phyloP scores from a whole-genome alignment of 75 land plant species.

The Picea glauca region DNA sequence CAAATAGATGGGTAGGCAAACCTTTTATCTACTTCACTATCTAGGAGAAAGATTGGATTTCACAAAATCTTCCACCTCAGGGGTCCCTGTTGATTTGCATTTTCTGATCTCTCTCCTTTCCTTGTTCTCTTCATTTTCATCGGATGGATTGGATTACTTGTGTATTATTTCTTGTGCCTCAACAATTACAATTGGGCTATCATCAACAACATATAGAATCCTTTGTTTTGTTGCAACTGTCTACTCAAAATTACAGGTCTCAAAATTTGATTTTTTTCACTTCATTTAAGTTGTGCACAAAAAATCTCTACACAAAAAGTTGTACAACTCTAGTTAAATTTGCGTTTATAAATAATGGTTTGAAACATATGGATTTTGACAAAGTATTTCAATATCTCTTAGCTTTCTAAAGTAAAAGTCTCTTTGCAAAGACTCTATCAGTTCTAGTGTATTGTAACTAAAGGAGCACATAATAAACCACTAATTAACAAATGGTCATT shows the following conservation, averaged over 20 bases:
- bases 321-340: not conserved
- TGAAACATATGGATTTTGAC: too few relatives aligned
- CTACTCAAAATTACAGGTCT: too few relatives aligned
- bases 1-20: too few relatives aligned
- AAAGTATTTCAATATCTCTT: too few relatives aligned
- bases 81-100: conserved; percentile 26
- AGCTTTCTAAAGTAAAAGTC: conserved; percentile 97
- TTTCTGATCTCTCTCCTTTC: conserved; percentile 24
- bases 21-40: too few relatives aligned
- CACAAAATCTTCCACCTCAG: conserved; percentile 48
- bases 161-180: conserved; percentile 61
- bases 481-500: conserved; percentile 7
- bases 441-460: conserved; percentile 70
- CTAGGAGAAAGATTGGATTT: conserved; percentile 40
- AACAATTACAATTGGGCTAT: conserved; percentile 46
- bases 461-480: not conserved
- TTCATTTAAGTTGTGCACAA: not conserved
- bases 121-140: conserved; percentile 11
- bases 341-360: too few relatives aligned
- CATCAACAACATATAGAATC: too few relatives aligned
- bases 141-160: not conserved
- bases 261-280: too few relatives aligned
- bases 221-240: conserved; percentile 65
- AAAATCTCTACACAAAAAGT: too few relatives aligned
- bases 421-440: conserved; percentile 54